Base-by-base conservation (phyloP, 2,329 filamentous ascomycete species). In the Fusarium napiforme region DNA sequence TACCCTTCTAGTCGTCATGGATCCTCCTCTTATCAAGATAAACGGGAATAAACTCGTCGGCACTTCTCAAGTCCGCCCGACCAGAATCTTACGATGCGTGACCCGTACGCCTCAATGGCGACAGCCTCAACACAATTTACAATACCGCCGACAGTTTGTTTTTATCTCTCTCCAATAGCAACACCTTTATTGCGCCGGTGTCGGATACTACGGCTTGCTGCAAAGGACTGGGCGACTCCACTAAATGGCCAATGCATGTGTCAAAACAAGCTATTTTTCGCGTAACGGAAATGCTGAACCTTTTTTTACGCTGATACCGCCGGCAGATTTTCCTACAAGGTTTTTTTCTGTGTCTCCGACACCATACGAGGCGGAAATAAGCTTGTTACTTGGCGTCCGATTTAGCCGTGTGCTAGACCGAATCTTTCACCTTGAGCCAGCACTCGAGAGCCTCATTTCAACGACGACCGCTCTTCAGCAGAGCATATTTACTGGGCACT, bases 221-320 rank as follows among this genome's bases (percentile, higher is more conserved):
- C 2, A 40, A 61, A n/a, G 47, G 71, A 64, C 60, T 60, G 34
- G 26, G 15, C 23, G 47, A 61, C 39, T 72, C 71, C 71, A 73
- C 71, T 61, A 55, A 53, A 52, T 10, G 18, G 7, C 32, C 45
- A 64, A 60, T 73, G 34, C 30, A 60, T 73, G 71, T 73, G 71
- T 73, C 71, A 73, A 73, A 59, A 61, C 57, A 68, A 58, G 55
- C 42, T 61, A 74, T 56, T 58, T 74, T 56, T 73, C 64, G 64
- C 71, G 71, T 73, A 74, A 73, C 72, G 58, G 26, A 74, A 72
- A 72, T 50, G 36, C 21, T 34, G 30, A 42, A 45, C 36, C 34
- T 45, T 36, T 56, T 7, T 32, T 46, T 19, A 26, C 26, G 18
- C 39, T 40, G 19, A 43, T 60, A 42, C 49, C 61, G 50, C 32